Conservation (phyloP, 2,329 filamentous ascomycete genomes). For the Fusarium caatingaense region DNA sequence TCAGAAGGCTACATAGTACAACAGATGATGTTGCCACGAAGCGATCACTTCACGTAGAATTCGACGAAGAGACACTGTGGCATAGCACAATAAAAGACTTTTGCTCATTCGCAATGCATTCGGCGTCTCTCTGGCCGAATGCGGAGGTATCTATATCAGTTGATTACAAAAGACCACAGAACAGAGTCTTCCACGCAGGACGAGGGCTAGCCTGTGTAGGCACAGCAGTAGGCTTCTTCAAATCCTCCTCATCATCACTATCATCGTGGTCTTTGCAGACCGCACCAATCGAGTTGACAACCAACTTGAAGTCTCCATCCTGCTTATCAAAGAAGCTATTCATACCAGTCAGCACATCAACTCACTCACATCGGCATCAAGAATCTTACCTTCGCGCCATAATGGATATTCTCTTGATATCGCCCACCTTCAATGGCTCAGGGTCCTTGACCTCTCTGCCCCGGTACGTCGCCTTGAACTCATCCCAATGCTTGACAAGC, state of each 20-base stretch:
- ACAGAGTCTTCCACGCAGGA: slow-evolving; percentile 43
- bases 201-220: slow-evolving; percentile 1
- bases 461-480: slow-evolving; percentile 78
- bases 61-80: too few relatives aligned
- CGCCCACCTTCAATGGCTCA: slow-evolving; percentile 66
- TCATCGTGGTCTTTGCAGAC: slow-evolving; percentile 41
- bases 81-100: background rate
- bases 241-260: slow-evolving; percentile 38
- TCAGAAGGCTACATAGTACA: too few relatives aligned
- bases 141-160: background rate
- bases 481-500: slow-evolving; percentile 71
- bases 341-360: slow-evolving; percentile 44
- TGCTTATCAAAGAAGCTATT: slow-evolving; percentile 80
- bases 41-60: background rate
- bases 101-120: background rate
- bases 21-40: background rate
- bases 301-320: slow-evolving; percentile 70
- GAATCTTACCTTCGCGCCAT: slow-evolving; percentile 81
- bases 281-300: slow-evolving; percentile 48
- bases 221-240: slow-evolving; percentile 31
- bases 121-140: background rate
- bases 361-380: background rate
- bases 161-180: slow-evolving; percentile 45
- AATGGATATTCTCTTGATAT: slow-evolving; percentile 75
- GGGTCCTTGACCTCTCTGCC: slow-evolving; percentile 73